phyloP scores from a whole-genome alignment of 345 rosid species.

The Cardamine chenopodiifolia region DNA sequence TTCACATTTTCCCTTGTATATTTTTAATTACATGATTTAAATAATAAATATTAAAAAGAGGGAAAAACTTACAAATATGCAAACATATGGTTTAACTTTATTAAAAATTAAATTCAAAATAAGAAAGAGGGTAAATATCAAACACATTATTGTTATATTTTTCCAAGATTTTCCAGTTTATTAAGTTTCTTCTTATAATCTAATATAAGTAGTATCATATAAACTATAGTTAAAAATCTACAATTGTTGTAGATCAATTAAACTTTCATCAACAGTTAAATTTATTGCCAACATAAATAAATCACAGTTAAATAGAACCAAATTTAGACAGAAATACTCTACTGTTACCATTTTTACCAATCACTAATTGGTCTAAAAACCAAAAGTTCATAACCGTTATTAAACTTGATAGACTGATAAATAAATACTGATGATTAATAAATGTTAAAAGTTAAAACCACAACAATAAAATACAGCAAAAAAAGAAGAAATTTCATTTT shows the following conservation, averaged over 20 bases:
- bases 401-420: slow-evolving; percentile 3
- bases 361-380: neutral
- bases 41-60: neutral
- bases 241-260: neutral
- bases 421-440: neutral
- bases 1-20: neutral
- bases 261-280: neutral
- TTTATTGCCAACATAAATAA: neutral
- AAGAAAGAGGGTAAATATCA: neutral
- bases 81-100: neutral
- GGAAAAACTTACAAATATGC: neutral
- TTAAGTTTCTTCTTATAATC: neutral
- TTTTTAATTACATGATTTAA: neutral
- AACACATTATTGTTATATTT: neutral
- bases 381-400: slow-evolving; percentile 1
- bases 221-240: neutral
- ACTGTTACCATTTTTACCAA: slow-evolving; percentile 6
- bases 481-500: neutral
- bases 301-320: slow-evolving; percentile 1
- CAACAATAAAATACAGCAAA: neutral
- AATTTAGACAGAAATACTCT: neutral
- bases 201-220: neutral
- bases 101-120: neutral
- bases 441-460: neutral
- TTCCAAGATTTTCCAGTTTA: neutral